Evolutionary conservation across 2,329 filamentous ascomycete genomes (phyloP), one percentile per base, ranked within the genome.

Genomic region (Sphaerulina musiva): DNA sequence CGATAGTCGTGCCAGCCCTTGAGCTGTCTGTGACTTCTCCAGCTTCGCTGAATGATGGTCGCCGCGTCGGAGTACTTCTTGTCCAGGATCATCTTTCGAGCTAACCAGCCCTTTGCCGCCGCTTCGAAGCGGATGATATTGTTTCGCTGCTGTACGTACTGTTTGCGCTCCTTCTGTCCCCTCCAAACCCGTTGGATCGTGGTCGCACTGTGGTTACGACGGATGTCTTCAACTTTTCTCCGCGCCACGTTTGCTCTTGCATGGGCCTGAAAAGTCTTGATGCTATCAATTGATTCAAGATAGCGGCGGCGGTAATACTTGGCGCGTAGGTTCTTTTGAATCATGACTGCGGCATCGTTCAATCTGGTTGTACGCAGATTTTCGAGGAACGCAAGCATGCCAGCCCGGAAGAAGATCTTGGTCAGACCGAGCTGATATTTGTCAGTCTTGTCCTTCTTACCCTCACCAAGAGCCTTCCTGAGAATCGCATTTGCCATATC

Each of bases 391-490:
- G 93, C 93, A 64, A 98, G 84, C 93, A 98, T 98, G 72, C 93
- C 93, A 53, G 93, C 93, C 57, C 93, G 87, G 83, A 98, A 98
- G 77, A 98, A 98, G 69, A 98, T 96, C 77, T 98, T 98, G 49
- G 92, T 97, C 62, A 97, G 78, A 74, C 93, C 93, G 60, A 98
- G 82, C 74, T 98, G 93, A 69, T 97, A 98, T 74, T 95, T 98
- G 76, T 97, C 93, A 42, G 80, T 88, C 62, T 83, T 84, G 58
- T 76, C 74, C 40, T 74, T 73, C 63, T 87, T 84, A 53, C 89
- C 69, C 45, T 69, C 68, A 40, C 76, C 92, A 31, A 98, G 79
- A 1, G 91, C 93, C 73, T 91, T 93, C 56, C 82, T 85, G 60
- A 98, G 74, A 65, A 98, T 98, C 17, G 86, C 86, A 70, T 95